Base-by-base conservation (phyloP, 495 filamentous ascomycete genomes). In the Cudoniella acicularis region DNA sequence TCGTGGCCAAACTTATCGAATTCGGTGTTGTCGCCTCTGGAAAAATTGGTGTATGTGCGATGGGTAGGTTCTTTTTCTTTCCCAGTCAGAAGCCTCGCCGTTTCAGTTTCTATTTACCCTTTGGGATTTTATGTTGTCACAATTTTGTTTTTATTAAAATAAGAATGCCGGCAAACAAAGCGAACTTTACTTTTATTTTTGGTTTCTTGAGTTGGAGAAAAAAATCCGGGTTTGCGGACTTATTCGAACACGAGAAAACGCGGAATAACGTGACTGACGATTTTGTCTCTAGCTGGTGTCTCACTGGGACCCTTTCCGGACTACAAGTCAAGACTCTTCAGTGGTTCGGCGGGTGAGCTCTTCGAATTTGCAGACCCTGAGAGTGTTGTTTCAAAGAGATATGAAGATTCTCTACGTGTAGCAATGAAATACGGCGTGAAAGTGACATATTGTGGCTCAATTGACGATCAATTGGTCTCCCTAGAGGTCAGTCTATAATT, bases 381-480 rank as follows among this genome's bases (percentile, higher is more conserved):
- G 48, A 95, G 89, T 66, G 77, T 81, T 57, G 89, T 96, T 13
- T 93, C 90, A 11, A 86, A 88, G 67, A 81, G 88, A 65, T 95
- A 96, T 58, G 84, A 88, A 61, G 77, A 86, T 45, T 84, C 90
- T 0, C 73, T 97, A 10, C 83, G 87, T 64, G 79, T 80, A 8
- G 84, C 84, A 24, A 76, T 98, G 17, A 77, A 77, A 42, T 88
- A 89, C 69, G 91, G 92, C 18, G 88, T 90, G 13, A 86, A 90
- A 41, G 82, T 97, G 51, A 85, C 90, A 1, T 92, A 89, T 70
- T 76, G 94, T 62, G 93, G 93, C 30, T 96, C 91, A 68, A 94
- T 98, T 53, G 94, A 98, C 69, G 94, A 98, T 72, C 94, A 98
- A 72, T 77, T 98, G 11, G 92, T 98, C 25, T 93, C 91, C 13